Evolutionary conservation across 176 grass and related monocot genomes (phyloP), one percentile per base, ranked within the genome.

Genomic region (Oryza rufipogon): DNA sequence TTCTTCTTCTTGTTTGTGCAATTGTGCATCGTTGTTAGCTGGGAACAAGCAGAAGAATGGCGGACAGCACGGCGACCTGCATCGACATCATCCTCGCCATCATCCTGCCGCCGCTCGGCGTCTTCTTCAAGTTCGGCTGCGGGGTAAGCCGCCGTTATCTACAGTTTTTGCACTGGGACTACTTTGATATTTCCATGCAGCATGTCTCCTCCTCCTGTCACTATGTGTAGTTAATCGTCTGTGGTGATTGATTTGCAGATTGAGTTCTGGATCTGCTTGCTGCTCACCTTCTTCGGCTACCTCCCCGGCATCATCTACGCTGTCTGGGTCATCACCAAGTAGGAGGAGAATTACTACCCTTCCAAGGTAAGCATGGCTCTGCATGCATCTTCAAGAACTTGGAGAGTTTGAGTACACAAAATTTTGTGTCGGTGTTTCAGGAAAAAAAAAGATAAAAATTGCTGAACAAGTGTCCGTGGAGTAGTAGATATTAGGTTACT

Each of bases 11-110:
- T 75, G 28, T 7, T 42, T 13, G 14, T 3, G 3, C 10, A 4
- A 3, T 42, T 13, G 14, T 3, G 3, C 10, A 4, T 36, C 28
- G 74, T 56, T 30, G 17, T 56, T 20, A 19, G 71, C 23, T 51
- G 7, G 47, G 41, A 28, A 28, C 7, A 47, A 41, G 17, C 34
- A 20, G 3, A 5, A 36, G 70, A 19, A 94, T 94, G 94, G 81
- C 94, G 48, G 90, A 91, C 75, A n/a, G 48, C 74, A 84, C 95
- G 70, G 92, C 87, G 33, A 95, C 66, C 77, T 97, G 85, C 91
- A 80, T 97, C 87, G 95, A 97, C 85, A 97, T 97, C 79, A 66
- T 97, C 72, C 88, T 97, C 36, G 95, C 95, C 81, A 93, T 97
- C 83, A 93, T 97, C 88, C 85, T 97, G 17, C 95, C 95, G 71